Evolutionary conservation across 2,329 filamentous ascomycete genomes (phyloP).

Genomic region (Monosporascus sp.): DNA sequence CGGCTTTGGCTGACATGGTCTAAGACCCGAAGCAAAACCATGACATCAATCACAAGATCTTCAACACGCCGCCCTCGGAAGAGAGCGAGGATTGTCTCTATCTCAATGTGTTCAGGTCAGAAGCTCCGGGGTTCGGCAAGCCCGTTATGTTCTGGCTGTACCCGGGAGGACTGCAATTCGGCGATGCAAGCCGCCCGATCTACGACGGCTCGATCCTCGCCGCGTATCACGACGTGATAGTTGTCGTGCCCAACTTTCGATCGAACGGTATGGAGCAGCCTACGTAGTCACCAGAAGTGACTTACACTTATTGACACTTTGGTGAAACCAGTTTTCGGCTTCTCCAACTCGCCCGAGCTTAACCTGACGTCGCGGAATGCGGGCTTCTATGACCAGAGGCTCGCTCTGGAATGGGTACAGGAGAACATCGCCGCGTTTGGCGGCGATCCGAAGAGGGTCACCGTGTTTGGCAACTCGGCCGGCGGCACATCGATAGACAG

Average conservation of each 20-base stretch:
- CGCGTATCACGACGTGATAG: constrained; percentile 26
- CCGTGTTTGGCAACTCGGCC: constrained; percentile 36
- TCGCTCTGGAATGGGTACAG: constrained; percentile 39
- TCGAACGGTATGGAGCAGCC: constrained; percentile 4
- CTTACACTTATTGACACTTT: not conserved
- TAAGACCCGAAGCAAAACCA: not conserved
- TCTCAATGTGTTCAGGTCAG: constrained; percentile 25
- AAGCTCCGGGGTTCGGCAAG: constrained; percentile 14
- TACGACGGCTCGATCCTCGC: constrained; percentile 27
- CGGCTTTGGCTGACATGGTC: not conserved
- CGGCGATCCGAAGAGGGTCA: constrained; percentile 23
- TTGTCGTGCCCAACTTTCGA: constrained; percentile 31
- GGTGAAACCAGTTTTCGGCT: constrained; percentile 8
- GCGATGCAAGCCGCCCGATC: constrained; percentile 12
- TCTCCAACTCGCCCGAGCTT: constrained; percentile 6
- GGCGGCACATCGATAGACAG: constrained; percentile 28
- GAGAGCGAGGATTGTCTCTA: constrained; percentile 27
- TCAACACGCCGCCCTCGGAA: not conserved
- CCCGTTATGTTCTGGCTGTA: constrained; percentile 29
- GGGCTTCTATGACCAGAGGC: constrained; percentile 41
- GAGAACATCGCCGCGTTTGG: constrained; percentile 32
- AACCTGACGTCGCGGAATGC: constrained; percentile 12
- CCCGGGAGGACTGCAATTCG: constrained; percentile 25
- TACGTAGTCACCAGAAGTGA: not conserved
- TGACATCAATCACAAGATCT: not conserved